Evolutionary conservation across 371 early-diverging fungal genomes (phyloP), one percentile per base, ranked within the genome.

Genomic region (Synchytrium microbalum): DNA sequence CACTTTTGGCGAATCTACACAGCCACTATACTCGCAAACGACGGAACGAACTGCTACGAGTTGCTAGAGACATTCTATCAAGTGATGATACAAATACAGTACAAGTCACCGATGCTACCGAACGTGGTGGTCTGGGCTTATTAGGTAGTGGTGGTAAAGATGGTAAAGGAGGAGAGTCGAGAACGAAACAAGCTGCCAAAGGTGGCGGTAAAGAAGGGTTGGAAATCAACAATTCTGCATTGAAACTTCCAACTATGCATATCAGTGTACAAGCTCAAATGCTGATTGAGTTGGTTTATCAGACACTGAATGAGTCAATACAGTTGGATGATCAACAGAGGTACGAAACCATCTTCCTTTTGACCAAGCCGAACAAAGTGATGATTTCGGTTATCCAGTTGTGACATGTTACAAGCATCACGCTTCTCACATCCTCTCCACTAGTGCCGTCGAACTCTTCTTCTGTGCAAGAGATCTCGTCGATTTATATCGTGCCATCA

Each of bases 211-310:
- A 69, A 58, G 54, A 64, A 1, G 67, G 67, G 3, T 30, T 64
- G 13, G 69, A 68, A 32, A 32, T 61, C 1, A 30, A 54, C 19
- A 69, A 67, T 16, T 25, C 54, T 13, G 51, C 58, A 16, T 62
- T 76, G 54, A 55, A 67, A 31, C 69, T 82, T 23, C 78, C 78
- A 19, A 64, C 71, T 2, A 79, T 80, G 64, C 75, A 76, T 24
- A 66, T 83, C 53, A 76, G 76, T 69, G 69, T 70, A 16, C 83
- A 79, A 27, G 78, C 80, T 10, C 81, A 81, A 66, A 75, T 76
- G 14, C 62, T 83, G 28, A 72, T 82, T 0, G 83, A 83, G 32
- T 69, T 78, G 58, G 82, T 75, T 1, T 70, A 73, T 59, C 72
- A 79, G 51, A 81, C 76, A 2, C 60, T 83, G 64, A 27, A 61